Conservation (phyloP, 176 grass and related monocot species). For the Bonia amplexicaulis region DNA sequence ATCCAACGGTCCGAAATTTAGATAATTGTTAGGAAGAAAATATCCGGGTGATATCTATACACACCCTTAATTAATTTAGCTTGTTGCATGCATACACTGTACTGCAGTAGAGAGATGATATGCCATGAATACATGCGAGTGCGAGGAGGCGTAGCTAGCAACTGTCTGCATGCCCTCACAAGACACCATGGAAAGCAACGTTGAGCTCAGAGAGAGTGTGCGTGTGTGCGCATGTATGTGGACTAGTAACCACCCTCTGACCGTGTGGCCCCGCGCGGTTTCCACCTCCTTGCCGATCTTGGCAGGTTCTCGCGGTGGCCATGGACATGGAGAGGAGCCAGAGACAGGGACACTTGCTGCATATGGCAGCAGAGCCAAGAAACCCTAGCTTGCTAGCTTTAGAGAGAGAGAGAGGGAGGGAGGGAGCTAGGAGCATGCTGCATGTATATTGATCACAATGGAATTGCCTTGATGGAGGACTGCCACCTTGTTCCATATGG, state of each 20-base stretch:
- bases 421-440: background rate
- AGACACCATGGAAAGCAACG: conserved; percentile 39
- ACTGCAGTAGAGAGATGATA: background rate
- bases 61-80: background rate
- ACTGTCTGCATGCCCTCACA: conserved; percentile 44
- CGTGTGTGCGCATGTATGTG: background rate
- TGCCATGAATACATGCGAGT: background rate
- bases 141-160: background rate
- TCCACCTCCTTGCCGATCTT: conserved; percentile 29
- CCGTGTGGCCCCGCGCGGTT: conserved; percentile 23
- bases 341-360: conserved; percentile 21
- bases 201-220: background rate
- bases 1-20: no score
- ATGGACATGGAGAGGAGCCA: conserved; percentile 2
- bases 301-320: conserved; percentile 24
- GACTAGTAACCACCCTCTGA: conserved; percentile 44
- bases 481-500: conserved; percentile 10
- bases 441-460: conserved; percentile 5
- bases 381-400: conserved; percentile 35
- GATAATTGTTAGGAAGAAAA: no score
- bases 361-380: conserved; percentile 15
- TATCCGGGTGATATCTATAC: no score
- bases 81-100: background rate
- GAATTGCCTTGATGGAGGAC: conserved; percentile 29
- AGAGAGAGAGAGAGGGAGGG: background rate